Percentiles rank a stretch among this genome's conserved stretches.
phyloP scores from a whole-genome alignment of 1,284 basidiomycete species.

The Waitea zeae region DNA sequence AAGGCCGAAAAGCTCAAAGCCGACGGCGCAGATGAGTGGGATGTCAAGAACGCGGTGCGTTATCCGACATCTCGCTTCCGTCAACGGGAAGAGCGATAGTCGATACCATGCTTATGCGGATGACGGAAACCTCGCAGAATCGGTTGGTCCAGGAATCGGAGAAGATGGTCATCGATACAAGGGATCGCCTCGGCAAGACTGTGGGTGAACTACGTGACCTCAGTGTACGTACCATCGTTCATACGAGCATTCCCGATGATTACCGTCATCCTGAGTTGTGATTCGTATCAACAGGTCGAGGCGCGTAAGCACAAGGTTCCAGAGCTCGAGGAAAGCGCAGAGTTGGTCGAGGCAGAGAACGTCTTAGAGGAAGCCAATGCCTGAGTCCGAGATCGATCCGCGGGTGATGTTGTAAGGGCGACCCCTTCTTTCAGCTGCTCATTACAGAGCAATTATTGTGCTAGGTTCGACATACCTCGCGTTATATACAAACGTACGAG shows the following conservation, averaged over 20 bases:
- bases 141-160: slow-evolving; percentile 63
- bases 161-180: slow-evolving; percentile 64
- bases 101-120: too few relatives aligned
- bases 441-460: too few relatives aligned
- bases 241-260: neutral
- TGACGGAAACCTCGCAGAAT: slow-evolving; percentile 39
- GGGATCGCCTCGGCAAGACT: slow-evolving; percentile 39
- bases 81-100: too few relatives aligned
- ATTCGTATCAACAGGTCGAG: slow-evolving; percentile 18
- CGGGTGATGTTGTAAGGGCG: too few relatives aligned
- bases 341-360: slow-evolving; percentile 40
- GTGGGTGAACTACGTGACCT: slow-evolving; percentile 48
- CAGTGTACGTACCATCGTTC: slow-evolving; percentile 24
- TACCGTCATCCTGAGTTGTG: neutral
- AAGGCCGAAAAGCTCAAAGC: slow-evolving; percentile 48
- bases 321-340: slow-evolving; percentile 29
- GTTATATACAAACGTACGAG: too few relatives aligned
- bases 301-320: slow-evolving; percentile 33
- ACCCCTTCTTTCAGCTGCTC: too few relatives aligned
- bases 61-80: slow-evolving; percentile 1
- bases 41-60: slow-evolving; percentile 67
- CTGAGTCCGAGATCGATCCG: too few relatives aligned
- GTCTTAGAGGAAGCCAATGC: slow-evolving; percentile 27
- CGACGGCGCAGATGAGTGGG: slow-evolving; percentile 58
- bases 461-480: too few relatives aligned